Conservation (phyloP, 1,139 yeast species). For the Zygoascus hellenicus region DNA sequence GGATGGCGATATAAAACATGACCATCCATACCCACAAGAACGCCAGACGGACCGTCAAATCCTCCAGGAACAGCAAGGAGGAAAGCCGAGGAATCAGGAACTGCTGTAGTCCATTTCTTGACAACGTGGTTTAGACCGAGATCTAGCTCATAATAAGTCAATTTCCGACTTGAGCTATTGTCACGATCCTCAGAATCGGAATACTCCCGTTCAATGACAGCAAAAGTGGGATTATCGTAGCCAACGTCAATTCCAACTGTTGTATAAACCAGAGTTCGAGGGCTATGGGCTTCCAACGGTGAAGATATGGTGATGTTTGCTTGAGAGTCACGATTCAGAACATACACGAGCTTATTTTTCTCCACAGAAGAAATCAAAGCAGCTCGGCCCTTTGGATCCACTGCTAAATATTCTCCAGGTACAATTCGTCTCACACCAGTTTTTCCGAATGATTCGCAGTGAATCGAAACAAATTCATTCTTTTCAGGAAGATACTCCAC, state of each 20-base stretch:
- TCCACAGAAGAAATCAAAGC: constrained; percentile 68
- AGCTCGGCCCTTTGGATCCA: constrained; percentile 72
- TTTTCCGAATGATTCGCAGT: constrained; percentile 66
- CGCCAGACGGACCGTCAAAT: constrained; percentile 56
- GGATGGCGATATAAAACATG: constrained; percentile 43
- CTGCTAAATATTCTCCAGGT: constrained; percentile 72
- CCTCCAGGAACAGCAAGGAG: constrained; percentile 47
- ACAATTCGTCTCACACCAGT: constrained; percentile 68
- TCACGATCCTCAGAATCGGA: constrained; percentile 14
- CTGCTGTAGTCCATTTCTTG: constrained; percentile 41
- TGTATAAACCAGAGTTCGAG: constrained; percentile 49
- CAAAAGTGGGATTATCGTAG: constrained; percentile 78
- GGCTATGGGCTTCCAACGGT: constrained; percentile 63
- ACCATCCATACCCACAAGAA: constrained; percentile 46
- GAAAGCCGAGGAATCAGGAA: constrained; percentile 41
- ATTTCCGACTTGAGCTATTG: constrained; percentile 26
- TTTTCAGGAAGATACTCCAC: constrained; percentile 43
- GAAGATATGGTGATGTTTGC: constrained; percentile 53
- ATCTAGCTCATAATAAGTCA: constrained; percentile 76
- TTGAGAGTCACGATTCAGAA: constrained; percentile 44
- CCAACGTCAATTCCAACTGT: constrained; percentile 65
- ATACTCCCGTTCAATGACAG: constrained; percentile 67
- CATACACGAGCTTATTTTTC: constrained; percentile 61
- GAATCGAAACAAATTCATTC: constrained; percentile 43
- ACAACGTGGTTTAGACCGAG: constrained; percentile 76